These are phyloP conservation scores for Boletus rufocinnamomeus DNA, from an alignment of 768 basidiomycete genomes.

Conservation along the genomic window DNA sequence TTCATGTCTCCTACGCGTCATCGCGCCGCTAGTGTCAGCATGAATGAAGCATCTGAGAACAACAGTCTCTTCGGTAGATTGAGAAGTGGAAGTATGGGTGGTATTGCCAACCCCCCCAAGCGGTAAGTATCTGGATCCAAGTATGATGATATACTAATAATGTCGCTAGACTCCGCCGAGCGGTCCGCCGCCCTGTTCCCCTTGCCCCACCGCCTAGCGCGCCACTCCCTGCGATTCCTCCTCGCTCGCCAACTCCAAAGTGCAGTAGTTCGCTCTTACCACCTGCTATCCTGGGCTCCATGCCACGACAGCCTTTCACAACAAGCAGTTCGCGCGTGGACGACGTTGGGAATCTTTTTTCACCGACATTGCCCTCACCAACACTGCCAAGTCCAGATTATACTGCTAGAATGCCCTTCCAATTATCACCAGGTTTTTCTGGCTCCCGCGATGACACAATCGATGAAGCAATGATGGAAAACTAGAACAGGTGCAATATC, in stretches of 20 bases:
- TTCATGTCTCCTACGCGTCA: conserved; percentile 41
- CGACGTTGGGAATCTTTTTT: conserved; percentile 3
- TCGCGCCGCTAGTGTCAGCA: conserved; percentile 48
- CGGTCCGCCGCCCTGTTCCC: conserved; percentile 34
- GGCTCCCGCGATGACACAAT: conserved; percentile 4
- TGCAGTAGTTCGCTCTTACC: conserved; percentile 19
- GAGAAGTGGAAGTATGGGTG: conserved; percentile 53
- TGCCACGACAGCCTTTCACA: conserved; percentile 24
- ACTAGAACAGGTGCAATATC: conserved; percentile 4
- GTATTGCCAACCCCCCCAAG: conserved; percentile 34
- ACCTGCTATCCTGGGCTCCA: conserved; percentile 18
- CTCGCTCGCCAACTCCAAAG: conserved; percentile 24
- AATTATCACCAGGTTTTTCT: conserved; percentile 9
- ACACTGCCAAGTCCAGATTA: conserved; percentile 14
- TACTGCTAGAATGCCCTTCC: conserved; percentile 13
- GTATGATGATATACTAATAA: conserved; percentile 2
- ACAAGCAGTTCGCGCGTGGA: conserved; percentile 3
- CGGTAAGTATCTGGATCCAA: conserved; percentile 32
- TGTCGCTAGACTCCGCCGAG: conserved; percentile 42
- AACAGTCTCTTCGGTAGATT: conserved; percentile 53
- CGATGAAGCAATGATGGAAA: conserved; percentile 27
- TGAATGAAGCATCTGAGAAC: conserved; percentile 36
- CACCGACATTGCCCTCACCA: conserved; percentile 1
- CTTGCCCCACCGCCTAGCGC: conserved; percentile 30
- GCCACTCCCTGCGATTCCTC: conserved; percentile 32